Conservation (phyloP, 768 basidiomycete genomes). For the Tricholoma flavovirens region DNA sequence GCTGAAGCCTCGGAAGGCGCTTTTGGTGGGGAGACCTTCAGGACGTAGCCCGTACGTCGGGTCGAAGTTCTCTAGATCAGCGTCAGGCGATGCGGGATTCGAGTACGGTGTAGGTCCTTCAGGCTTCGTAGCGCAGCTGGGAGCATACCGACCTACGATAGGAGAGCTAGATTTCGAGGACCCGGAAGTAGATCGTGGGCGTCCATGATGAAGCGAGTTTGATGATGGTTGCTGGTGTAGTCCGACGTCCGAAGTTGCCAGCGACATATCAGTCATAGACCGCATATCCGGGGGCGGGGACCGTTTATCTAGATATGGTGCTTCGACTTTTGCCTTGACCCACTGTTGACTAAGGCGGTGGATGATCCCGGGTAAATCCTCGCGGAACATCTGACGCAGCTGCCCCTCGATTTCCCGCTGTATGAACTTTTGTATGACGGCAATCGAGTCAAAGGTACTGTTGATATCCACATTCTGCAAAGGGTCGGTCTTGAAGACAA, state of each 20-base stretch:
- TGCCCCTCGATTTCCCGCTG: constrained; percentile 97
- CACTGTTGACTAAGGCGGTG: constrained; percentile 94
- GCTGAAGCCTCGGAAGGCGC: constrained; percentile 73
- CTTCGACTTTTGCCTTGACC: constrained; percentile 90
- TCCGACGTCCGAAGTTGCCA: constrained; percentile 9
- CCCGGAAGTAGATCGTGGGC: constrained; percentile 39
- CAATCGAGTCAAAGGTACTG: constrained; percentile 96
- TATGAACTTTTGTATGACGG: constrained; percentile 96
- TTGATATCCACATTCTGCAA: constrained; percentile 97
- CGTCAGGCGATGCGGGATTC: constrained; percentile 16
- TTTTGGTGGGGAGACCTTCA: constrained; percentile 83
- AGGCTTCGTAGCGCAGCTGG: constrained; percentile 17
- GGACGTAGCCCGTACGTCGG: constrained; percentile 95
- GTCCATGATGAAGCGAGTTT: constrained; percentile 11
- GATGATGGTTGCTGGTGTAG: constrained; percentile 15
- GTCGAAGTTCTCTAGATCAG: constrained; percentile 78
- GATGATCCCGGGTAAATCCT: constrained; percentile 95
- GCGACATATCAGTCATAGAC: constrained; percentile 35
- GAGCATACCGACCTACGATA: constrained; percentile 22
- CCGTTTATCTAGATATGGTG: constrained; percentile 71
- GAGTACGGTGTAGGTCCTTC: constrained; percentile 10
- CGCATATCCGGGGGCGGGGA: constrained; percentile 33
- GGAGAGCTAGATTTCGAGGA: constrained; percentile 24
- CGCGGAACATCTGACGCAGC: constrained; percentile 95
- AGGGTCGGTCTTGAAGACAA: constrained; percentile 99